These are phyloP conservation scores for Fragaria vesca DNA, from an alignment of 306 rosid species.

Conservation along the genomic window DNA sequence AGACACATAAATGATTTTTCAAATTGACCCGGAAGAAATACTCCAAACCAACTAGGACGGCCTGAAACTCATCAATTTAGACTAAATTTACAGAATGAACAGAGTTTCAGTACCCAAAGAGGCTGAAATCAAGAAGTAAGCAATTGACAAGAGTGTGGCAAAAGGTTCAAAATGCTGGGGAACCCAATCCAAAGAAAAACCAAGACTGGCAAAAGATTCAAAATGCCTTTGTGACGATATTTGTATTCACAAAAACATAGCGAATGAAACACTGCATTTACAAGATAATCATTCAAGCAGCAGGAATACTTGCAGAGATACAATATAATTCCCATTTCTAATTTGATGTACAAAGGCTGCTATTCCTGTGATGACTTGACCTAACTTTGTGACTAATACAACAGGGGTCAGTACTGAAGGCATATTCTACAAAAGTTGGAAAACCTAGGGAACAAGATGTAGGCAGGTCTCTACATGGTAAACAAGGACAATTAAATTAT, in stretches of 20 bases:
- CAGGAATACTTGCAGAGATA: background rate
- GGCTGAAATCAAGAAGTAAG: background rate
- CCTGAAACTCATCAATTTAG: background rate
- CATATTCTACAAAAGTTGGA: background rate
- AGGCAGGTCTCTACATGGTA: background rate
- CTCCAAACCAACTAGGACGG: background rate
- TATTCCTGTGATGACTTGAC: conserved; percentile 5
- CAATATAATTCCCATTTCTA: background rate
- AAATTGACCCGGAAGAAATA: background rate
- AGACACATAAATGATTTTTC: background rate
- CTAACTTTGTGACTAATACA: background rate
- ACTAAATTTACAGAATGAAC: background rate
- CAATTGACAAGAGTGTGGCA: background rate
- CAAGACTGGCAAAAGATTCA: background rate
- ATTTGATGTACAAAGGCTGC: background rate
- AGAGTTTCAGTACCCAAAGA: background rate
- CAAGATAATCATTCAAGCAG: background rate
- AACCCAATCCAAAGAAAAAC: background rate
- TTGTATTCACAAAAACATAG: background rate
- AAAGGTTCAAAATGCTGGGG: no score
- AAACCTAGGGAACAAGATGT: background rate
- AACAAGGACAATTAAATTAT: background rate
- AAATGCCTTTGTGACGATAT: background rate
- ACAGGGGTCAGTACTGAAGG: background rate
- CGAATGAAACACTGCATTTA: background rate